Base-by-base conservation (phyloP, 345 rosid species). In the Acer saccharum region DNA sequence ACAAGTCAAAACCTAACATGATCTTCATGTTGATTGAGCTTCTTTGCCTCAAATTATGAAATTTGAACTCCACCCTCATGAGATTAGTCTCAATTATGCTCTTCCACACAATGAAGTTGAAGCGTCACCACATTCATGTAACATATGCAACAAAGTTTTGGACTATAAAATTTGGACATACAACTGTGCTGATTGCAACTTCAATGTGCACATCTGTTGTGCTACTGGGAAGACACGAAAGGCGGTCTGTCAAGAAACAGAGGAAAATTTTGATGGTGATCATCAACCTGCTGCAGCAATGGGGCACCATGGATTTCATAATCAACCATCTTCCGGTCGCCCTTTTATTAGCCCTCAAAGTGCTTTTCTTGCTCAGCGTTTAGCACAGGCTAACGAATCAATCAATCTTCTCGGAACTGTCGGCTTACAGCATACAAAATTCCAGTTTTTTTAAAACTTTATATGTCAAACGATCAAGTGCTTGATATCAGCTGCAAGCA, bases 91-190 rank as follows among this genome's bases (percentile, higher is more conserved):
- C 69, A 78, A 55, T 7, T 80, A 69, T 78, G 23, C 68, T 80
- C 74, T 66, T 71, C 73, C 79, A 65, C 20, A 17, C 21, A 27
- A 68, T 3, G 50, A 66, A 16, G 63, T 8, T 6, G 1, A 6
- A 8, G 9, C 3, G 41, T 18, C 67, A 39, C 64, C 73, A 66
- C 75, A 20, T 77, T 73, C 68, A 48, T 85, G 3, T 78, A 77
- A 62, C 54, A 41, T 85, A 0, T 85, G 84, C 57, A 64, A 82
- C 43, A 7, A 75, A 65, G 60, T 4, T 4, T 74, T 72, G 85
- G 83, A 82, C 74, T 65, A 20, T 55, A 82, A 84, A 71, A 68
- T 80, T 50, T 82, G 84, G 87, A 82, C 83, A 55, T 85, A 82
- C 52, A 77, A 78, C 54, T 85, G 85, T 69, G 71, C 70, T 71